Evolutionary conservation across 148 eudicot genomes (phyloP).

Genomic region (Chenopodium album): DNA sequence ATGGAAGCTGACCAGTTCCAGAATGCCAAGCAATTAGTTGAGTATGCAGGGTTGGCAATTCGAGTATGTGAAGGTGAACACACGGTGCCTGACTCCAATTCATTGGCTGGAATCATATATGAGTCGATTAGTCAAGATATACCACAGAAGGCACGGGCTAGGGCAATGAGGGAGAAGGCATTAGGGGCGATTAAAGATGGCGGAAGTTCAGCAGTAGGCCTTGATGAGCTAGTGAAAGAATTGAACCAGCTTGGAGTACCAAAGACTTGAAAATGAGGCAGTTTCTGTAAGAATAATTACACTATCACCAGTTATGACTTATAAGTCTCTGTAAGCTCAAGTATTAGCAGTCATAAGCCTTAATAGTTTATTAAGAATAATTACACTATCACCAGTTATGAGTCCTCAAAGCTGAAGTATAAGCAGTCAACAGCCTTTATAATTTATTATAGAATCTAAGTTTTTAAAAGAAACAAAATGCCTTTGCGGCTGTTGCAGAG

Average conservation of each 20-base stretch:
- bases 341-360: not conserved
- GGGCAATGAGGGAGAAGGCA: conserved; percentile 41
- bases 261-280: not conserved
- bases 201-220: conserved; percentile 42
- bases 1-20: conserved; percentile 62
- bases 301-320: not conserved
- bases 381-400: not conserved
- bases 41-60: conserved; percentile 44
- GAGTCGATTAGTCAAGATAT: conserved; percentile 37
- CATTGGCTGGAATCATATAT: conserved; percentile 38
- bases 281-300: not conserved
- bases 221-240: conserved; percentile 42
- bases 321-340: not conserved
- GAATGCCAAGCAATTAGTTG: conserved; percentile 53
- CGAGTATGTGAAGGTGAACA: conserved; percentile 38
- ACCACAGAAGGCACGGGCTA: conserved; percentile 37
- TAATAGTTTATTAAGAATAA: too few relatives aligned
- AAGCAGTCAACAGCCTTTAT: not conserved
- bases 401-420: not conserved
- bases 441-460: too few relatives aligned
- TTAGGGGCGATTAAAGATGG: conserved; percentile 37
- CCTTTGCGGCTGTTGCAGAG: not conserved
- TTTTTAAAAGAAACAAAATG: too few relatives aligned
- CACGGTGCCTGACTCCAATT: conserved; percentile 46
- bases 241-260: conserved; percentile 22